phyloP scores from a whole-genome alignment of 352 stramenopile genomes.

The Phytopythium boreale region DNA sequence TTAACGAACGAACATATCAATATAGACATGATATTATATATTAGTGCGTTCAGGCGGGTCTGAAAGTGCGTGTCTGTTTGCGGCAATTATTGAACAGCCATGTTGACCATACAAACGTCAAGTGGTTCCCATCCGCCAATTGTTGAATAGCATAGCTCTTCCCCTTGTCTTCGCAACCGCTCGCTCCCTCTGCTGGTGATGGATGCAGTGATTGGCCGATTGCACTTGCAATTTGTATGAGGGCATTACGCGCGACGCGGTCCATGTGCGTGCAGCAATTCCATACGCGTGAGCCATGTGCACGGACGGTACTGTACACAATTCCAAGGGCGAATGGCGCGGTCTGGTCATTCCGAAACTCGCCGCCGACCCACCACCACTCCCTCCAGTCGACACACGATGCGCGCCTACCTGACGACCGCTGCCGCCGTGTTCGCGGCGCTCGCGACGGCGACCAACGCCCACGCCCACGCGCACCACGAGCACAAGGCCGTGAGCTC shows the following conservation, averaged over 20 bases:
- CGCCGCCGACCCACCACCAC: neutral
- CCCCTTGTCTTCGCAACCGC: neutral
- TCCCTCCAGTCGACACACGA: neutral
- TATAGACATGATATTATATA: neutral
- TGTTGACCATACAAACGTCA: neutral
- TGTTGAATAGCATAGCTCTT: neutral
- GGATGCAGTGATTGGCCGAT: neutral
- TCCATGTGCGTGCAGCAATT: neutral
- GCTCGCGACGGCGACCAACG: neutral
- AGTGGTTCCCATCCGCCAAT: neutral
- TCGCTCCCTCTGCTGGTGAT: neutral
- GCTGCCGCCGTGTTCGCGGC: neutral
- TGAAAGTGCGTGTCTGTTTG: neutral
- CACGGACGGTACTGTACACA: neutral
- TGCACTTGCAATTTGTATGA: neutral
- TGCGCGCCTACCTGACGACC: slow-evolving; percentile 1
- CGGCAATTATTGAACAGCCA: neutral
- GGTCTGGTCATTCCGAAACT: neutral
- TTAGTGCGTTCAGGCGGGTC: neutral
- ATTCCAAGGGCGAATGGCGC: too few species aligned
- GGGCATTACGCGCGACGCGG: neutral
- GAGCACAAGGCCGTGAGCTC: neutral
- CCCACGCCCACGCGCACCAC: slow-evolving; percentile 6
- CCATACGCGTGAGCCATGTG: neutral
- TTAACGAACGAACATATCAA: too few species aligned